Evolutionary conservation across 805 yeast genomes (phyloP).

Genomic region (Wickerhamiella brachini): DNA sequence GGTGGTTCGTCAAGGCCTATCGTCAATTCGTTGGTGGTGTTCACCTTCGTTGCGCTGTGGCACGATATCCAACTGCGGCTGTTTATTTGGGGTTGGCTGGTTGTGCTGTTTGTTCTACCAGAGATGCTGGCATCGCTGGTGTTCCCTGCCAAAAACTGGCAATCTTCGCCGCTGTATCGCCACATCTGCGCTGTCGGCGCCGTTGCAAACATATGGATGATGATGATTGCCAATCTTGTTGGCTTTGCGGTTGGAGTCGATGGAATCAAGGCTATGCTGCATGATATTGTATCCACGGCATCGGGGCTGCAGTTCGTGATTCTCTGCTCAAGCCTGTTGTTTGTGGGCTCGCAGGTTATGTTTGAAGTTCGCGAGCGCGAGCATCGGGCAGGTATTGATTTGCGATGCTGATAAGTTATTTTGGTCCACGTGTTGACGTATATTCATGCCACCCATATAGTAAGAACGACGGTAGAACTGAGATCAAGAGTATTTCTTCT

Average conservation of each 20-base stretch:
- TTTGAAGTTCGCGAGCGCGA: constrained; percentile 84
- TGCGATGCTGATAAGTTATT: constrained; percentile 42
- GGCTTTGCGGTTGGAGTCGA: constrained; percentile 91
- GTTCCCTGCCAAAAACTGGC: neutral
- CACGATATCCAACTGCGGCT: constrained; percentile 86
- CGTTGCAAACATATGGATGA: constrained; percentile 84
- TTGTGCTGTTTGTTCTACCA: constrained; percentile 77
- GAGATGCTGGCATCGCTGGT: constrained; percentile 43
- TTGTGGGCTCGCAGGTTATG: constrained; percentile 85
- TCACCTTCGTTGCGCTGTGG: constrained; percentile 95
- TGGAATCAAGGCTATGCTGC: constrained; percentile 55
- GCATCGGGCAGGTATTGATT: constrained; percentile 65
- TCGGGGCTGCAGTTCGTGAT: constrained; percentile 47
- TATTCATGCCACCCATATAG: too few species aligned
- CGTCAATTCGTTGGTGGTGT: constrained; percentile 68
- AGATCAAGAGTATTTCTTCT: constrained; percentile 21
- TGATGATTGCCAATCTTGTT: constrained; percentile 91
- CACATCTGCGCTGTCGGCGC: constrained; percentile 79
- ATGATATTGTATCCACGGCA: constrained; percentile 57
- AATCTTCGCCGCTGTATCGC: constrained; percentile 44
- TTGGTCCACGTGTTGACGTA: neutral
- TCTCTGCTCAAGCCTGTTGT: constrained; percentile 54
- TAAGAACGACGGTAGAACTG: neutral
- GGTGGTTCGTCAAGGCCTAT: constrained; percentile 71
- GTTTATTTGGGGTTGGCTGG: constrained; percentile 90